Evolutionary conservation across 441 rosid genomes (phyloP).

Genomic region (Populus hybrid): DNA sequence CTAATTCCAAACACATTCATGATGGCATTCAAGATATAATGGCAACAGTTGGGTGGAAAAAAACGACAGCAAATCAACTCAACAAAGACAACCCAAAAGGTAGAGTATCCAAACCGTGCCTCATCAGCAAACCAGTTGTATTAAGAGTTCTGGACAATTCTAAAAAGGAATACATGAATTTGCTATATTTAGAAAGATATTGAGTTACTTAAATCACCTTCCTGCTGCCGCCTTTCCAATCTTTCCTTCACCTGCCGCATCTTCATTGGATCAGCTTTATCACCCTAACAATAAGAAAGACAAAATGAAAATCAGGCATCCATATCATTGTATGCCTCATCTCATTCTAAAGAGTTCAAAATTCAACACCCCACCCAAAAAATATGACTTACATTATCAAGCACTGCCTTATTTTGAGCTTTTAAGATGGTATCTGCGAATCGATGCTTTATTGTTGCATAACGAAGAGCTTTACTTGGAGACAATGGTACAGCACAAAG

Average conservation of each 20-base stretch:
- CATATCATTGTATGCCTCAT: not conserved
- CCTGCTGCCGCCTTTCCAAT: constrained; percentile 63
- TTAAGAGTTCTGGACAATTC: not conserved
- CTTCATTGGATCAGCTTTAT: constrained; percentile 61
- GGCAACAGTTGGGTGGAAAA: not conserved
- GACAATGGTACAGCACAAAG: constrained; percentile 48
- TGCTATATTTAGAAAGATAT: not conserved
- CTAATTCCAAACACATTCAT: too few relatives aligned
- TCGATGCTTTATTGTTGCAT: constrained; percentile 68
- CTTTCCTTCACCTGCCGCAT: constrained; percentile 65
- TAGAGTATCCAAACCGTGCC: not conserved
- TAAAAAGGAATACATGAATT: not conserved
- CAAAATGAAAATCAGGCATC: not conserved
- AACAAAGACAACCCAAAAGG: too few relatives aligned
- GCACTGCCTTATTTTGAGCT: constrained; percentile 66
- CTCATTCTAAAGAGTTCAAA: not conserved
- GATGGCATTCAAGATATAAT: not conserved
- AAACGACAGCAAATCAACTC: not conserved
- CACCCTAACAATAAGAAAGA: constrained; percentile 39
- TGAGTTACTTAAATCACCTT: constrained; percentile 47
- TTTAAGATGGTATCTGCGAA: constrained; percentile 76
- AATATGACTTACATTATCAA: constrained; percentile 40
- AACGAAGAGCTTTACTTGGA: constrained; percentile 76
- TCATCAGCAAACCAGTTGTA: not conserved
- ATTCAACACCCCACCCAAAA: not conserved